Percentiles rank a stretch among this genome's conserved stretches.
These are phyloP conservation scores for Paramyrothecium roridum DNA, from an alignment of 2,329 filamentous ascomycete genomes.

Conservation along the genomic window DNA sequence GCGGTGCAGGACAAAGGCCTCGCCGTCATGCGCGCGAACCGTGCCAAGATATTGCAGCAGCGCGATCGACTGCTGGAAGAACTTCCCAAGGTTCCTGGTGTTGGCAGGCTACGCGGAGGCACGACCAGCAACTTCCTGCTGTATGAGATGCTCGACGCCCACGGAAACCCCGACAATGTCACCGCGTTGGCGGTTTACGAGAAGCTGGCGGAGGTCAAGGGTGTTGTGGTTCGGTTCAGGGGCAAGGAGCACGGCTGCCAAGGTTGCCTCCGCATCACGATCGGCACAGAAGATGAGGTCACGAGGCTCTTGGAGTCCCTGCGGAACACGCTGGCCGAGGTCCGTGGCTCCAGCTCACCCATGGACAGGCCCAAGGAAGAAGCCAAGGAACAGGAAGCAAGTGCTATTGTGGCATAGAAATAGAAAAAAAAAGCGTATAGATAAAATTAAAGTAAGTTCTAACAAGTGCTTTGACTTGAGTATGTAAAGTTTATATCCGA, in stretches of 20 bases:
- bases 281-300: conserved; percentile 87
- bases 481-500: background rate
- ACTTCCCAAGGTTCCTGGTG: conserved; percentile 70
- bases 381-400: conserved; percentile 5
- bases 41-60: conserved; percentile 69
- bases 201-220: conserved; percentile 75
- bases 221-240: conserved; percentile 90
- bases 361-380: background rate
- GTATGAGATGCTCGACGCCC: conserved; percentile 76
- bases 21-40: conserved; percentile 68
- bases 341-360: conserved; percentile 22
- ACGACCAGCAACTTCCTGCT: conserved; percentile 84
- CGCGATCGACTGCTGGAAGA: conserved; percentile 72
- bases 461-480: background rate
- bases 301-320: conserved; percentile 73
- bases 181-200: conserved; percentile 80
- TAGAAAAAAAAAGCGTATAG: background rate
- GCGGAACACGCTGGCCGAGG: conserved; percentile 42
- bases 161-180: conserved; percentile 74
- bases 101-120: conserved; percentile 80
- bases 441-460: background rate
- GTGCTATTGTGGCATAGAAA: conserved; percentile 1
- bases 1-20: conserved; percentile 69
- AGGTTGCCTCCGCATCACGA: conserved; percentile 86
- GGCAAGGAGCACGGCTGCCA: conserved; percentile 89